Conservation (phyloP, 192 early-diverging fungal genomes). For the Coemansia sp. region DNA sequence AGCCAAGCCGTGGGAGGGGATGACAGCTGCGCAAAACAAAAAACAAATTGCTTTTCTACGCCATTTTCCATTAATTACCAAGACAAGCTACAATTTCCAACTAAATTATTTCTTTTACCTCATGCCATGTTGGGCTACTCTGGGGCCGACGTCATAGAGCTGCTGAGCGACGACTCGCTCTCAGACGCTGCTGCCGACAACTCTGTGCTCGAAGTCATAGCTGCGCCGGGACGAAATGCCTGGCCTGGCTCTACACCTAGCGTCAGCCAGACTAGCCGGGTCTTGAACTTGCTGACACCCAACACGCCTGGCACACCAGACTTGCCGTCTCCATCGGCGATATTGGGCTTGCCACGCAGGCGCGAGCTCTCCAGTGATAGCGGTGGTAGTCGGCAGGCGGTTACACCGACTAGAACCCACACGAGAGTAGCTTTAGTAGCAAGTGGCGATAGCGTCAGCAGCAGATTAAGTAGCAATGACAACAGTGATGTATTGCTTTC, state of each 20-base stretch:
- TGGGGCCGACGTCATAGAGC: slow-evolving; percentile 15
- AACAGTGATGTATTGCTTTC: neutral
- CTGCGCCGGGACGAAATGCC: neutral
- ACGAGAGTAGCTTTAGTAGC: neutral
- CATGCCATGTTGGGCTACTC: neutral
- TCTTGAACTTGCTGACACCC: slow-evolving; percentile 1
- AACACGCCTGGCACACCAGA: slow-evolving; percentile 31
- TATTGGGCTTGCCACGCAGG: slow-evolving; percentile 10
- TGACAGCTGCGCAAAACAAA: neutral
- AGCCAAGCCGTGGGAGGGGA: neutral
- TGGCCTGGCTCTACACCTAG: slow-evolving; percentile 6
- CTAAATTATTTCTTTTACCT: neutral
- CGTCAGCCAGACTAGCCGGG: neutral
- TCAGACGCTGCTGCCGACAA: neutral
- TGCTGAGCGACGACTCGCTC: slow-evolving; percentile 14
- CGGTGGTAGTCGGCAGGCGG: neutral
- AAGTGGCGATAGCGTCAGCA: neutral
- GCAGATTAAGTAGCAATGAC: neutral
- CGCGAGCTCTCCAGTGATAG: slow-evolving; percentile 5
- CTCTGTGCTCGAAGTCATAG: neutral
- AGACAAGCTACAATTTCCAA: neutral
- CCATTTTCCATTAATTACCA: neutral
- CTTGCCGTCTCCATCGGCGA: slow-evolving; percentile 32
- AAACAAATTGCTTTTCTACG: neutral
- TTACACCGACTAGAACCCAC: neutral